Evolutionary conservation across 2,329 filamentous ascomycete species (phyloP).

Genomic region (Elsinoe fawcettii): DNA sequence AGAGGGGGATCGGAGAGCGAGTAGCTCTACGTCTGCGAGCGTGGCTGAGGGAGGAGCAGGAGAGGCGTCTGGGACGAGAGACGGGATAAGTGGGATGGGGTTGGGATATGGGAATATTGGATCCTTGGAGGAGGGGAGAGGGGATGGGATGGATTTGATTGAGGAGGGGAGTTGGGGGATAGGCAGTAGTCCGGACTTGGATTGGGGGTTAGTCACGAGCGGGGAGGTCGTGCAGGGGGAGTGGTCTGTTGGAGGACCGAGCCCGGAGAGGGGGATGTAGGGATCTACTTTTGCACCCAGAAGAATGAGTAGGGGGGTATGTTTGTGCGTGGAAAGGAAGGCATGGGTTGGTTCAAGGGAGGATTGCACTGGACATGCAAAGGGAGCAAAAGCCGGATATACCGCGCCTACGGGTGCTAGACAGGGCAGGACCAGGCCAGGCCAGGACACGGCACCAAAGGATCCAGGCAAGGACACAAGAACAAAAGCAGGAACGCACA

Average conservation of each 20-base stretch:
- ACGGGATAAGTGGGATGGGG: not conserved
- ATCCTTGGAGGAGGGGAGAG: not conserved
- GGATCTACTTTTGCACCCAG: not conserved
- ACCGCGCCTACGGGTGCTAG: too few species aligned
- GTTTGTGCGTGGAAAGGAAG: too few species aligned
- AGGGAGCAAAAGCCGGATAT: too few species aligned
- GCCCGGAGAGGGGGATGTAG: not conserved
- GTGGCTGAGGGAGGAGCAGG: not conserved
- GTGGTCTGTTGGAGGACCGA: not conserved
- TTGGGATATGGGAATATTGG: conserved; percentile 1
- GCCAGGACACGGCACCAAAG: too few species aligned
- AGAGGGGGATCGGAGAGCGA: conserved; percentile 16
- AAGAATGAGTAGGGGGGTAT: not conserved
- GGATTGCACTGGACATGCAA: too few species aligned
- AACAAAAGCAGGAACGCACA: too few species aligned
- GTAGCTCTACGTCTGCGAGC: not conserved
- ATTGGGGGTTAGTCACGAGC: conserved; percentile 3
- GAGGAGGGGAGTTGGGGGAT: conserved; percentile 11
- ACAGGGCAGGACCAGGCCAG: too few species aligned
- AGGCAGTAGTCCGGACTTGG: conserved; percentile 19
- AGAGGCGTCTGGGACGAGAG: not conserved
- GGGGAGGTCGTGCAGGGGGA: conserved; percentile 12
- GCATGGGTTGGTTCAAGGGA: too few species aligned
- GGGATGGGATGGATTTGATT: not conserved
- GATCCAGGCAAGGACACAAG: too few species aligned